phyloP scores from a whole-genome alignment of 2,329 filamentous ascomycete species.

The Aspergillus ibericus region DNA sequence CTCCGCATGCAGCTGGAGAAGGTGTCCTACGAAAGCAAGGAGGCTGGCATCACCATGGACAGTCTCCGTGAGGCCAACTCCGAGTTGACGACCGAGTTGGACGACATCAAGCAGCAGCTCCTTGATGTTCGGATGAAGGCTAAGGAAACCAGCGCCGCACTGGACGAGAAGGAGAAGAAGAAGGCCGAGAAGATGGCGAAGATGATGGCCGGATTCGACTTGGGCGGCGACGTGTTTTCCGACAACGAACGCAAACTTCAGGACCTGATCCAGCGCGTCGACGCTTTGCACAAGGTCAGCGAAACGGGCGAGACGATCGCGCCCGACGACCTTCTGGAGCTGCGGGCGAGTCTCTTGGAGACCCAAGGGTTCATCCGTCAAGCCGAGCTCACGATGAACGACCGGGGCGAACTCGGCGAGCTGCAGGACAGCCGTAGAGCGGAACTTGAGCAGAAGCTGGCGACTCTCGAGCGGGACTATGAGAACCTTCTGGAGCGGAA shows the following conservation, averaged over 20 bases:
- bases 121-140: slow-evolving; percentile 95
- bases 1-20: slow-evolving; percentile 97
- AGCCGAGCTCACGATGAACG: slow-evolving; percentile 81
- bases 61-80: slow-evolving; percentile 92
- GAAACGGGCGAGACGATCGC: slow-evolving; percentile 75
- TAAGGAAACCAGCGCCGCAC: slow-evolving; percentile 83
- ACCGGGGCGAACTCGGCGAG: slow-evolving; percentile 63
- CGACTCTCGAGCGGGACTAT: slow-evolving; percentile 76
- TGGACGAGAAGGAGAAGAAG: slow-evolving; percentile 97
- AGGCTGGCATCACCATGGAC: slow-evolving; percentile 97
- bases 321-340: slow-evolving; percentile 74
- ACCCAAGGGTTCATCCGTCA: slow-evolving; percentile 91
- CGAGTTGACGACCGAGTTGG: slow-evolving; percentile 86
- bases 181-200: slow-evolving; percentile 99
- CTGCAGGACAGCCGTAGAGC: slow-evolving; percentile 64
- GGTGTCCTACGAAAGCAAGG: slow-evolving; percentile 92
- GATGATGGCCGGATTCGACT: slow-evolving; percentile 99
- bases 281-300: slow-evolving; percentile 74
- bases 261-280: slow-evolving; percentile 79
- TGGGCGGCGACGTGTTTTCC: slow-evolving; percentile 89
- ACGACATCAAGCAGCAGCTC: slow-evolving; percentile 94
- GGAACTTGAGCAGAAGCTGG: slow-evolving; percentile 75
- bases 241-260: slow-evolving; percentile 86
- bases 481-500: slow-evolving; percentile 79
- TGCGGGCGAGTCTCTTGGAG: slow-evolving; percentile 78